Percentiles rank a stretch among this genome's conserved stretches.
Conservation (phyloP, 805 yeast genomes). For the Wickerhamiella alocasiicola region DNA sequence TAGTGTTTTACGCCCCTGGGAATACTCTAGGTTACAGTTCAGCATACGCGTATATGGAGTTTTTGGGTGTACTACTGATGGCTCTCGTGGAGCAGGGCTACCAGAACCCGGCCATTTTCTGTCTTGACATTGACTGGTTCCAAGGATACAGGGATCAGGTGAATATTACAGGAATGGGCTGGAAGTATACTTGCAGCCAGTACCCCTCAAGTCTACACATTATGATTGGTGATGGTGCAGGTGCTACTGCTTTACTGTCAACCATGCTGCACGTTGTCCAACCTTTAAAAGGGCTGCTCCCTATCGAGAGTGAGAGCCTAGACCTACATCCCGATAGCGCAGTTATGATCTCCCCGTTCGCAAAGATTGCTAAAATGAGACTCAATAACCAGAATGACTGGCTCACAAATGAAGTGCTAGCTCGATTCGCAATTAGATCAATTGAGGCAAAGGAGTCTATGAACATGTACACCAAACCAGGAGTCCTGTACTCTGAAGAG, state of each 20-base stretch:
- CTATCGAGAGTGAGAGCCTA: conserved; percentile 9
- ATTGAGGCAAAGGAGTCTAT: conserved; percentile 12
- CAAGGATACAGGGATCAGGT: conserved; percentile 4
- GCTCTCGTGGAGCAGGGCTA: conserved; percentile 39
- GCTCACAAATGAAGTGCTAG: conserved; percentile 8
- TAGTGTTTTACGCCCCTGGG: conserved; percentile 37
- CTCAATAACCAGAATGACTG: conserved; percentile 13
- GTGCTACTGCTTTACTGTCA: conserved; percentile 34
- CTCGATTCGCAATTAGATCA: conserved; percentile 6
- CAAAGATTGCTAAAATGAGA: conserved; percentile 15
- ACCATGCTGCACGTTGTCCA: conserved; percentile 29
- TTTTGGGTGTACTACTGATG: conserved; percentile 31
- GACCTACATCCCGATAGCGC: conserved; percentile 25
- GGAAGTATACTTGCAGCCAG: conserved; percentile 24
- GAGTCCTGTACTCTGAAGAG: conserved; percentile 20
- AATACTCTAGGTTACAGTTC: conserved; percentile 24
- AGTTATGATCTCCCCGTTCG: conserved; percentile 28
- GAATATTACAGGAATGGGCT: conserved; percentile 22
- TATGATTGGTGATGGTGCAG: conserved; percentile 37
- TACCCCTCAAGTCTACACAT: conserved; percentile 26
- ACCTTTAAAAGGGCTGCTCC: conserved; percentile 22
- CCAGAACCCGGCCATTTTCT: conserved; percentile 34
- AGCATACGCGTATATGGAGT: conserved; percentile 36
- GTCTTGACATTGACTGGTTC: conserved; percentile 26
- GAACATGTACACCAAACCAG: conserved; percentile 14